A percentile compares a stretch with the other conserved stretches of the same genome.
Evolutionary conservation across 1,284 basidiomycete species (phyloP).

Genomic region (Coniophora puteana): DNA sequence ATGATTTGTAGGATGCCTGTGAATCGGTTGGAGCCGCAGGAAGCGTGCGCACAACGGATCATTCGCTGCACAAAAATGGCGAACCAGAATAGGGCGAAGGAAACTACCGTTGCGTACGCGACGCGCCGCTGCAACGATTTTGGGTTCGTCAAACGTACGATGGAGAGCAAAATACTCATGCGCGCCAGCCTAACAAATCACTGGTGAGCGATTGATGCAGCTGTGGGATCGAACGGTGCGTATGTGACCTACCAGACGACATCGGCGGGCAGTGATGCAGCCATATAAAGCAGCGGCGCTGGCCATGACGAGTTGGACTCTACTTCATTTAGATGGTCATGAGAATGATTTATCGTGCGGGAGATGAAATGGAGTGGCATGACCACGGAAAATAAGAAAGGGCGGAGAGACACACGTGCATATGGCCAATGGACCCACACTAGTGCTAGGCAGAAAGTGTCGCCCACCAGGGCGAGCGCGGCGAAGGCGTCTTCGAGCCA

Average conservation of each 20-base stretch:
- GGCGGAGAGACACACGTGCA: no score
- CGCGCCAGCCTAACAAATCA: constrained; percentile 17
- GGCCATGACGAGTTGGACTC: no score
- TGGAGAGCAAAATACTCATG: constrained; percentile 22
- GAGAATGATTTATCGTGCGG: no score
- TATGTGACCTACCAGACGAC: no score
- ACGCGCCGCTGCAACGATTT: constrained; percentile 11
- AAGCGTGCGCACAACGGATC: constrained; percentile 9
- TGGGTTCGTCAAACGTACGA: constrained; percentile 20
- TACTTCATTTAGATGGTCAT: no score
- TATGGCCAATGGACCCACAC: no score
- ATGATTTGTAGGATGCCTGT: constrained; percentile 7
- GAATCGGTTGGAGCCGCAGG: constrained; percentile 15
- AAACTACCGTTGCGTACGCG: constrained; percentile 8
- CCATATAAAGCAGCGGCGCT: no score
- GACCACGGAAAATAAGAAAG: no score
- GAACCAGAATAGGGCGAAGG: constrained; percentile 15
- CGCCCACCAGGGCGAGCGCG: constrained; percentile 13
- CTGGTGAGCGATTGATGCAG: background rate
- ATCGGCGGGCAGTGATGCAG: no score
- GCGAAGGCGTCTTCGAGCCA: constrained; percentile 28
- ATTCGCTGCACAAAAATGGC: constrained; percentile 11
- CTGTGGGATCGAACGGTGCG: no score
- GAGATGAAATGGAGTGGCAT: no score
- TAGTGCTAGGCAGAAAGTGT: constrained; percentile 13